Evolutionary conservation across 2,329 filamentous ascomycete species (phyloP), one percentile per base, ranked within the genome.

Genomic region (Fonsecaea nubica): DNA sequence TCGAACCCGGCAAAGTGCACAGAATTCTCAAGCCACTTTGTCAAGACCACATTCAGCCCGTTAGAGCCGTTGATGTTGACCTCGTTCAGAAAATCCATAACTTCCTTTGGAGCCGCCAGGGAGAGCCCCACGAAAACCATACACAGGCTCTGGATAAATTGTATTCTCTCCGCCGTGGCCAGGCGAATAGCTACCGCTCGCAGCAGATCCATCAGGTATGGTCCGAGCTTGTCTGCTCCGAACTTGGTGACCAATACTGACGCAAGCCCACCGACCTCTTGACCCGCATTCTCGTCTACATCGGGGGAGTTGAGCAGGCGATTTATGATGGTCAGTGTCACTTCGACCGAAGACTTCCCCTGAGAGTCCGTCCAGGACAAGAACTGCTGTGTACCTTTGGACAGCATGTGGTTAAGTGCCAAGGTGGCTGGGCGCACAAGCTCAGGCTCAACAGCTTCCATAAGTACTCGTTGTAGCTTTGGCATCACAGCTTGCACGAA

Each of bases 1-100:
- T 98, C 93, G 74, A 97, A 99, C 12, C 95, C 95, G n/a, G 93
- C 93, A 80, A 99, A 99, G 78, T 91, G 96, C 78, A 96, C 87
- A 3, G 93, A 97, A 79, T 98, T 97, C 81, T 98, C 95, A 0
- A 99, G 84, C 95, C 95, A 99, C 80, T 98, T 97, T 79, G 89
- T 86, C 71, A 98, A 82, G 3, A 99, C 95, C 30, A 97, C 89
- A 70, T 93, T 88, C 7, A 99, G 82, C n/a, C 93, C 95, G 74
- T 86, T 96, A 66, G 78, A 74, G 9, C 89, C 89, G 56, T 88
- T 87, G 71, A 98, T 91, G 72, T 92, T 86, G 69, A 97, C 90
- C 74, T 92, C 89, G 67, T 90, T 90, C 36, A 99, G 84, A 81
- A 99, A 99, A 63, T 95, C 90, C 13, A 98, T 90, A 1, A 99